Percentiles rank a stretch among this genome's conserved stretches.
These are phyloP conservation scores for Pyrenochaeta sp. DNA, from an alignment of 2,329 filamentous ascomycete species.

Conservation along the genomic window DNA sequence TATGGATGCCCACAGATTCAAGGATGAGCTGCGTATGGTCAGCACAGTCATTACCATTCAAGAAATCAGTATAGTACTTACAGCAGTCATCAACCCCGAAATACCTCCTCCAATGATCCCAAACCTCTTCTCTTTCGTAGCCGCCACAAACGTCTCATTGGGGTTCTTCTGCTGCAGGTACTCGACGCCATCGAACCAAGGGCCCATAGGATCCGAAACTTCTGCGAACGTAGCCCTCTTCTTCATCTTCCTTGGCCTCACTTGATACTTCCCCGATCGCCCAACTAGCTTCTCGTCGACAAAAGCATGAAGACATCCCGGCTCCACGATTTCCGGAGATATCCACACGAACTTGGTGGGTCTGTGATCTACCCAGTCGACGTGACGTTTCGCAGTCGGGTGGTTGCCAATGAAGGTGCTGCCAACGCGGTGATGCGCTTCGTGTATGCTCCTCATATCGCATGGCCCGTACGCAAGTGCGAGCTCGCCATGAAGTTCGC, in stretches of 20 bases:
- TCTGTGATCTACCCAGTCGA: constrained; percentile 18
- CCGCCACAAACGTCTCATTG: constrained; percentile 57
- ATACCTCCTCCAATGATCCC: constrained; percentile 71
- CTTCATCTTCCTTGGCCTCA: constrained; percentile 30
- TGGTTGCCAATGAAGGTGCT: constrained; percentile 31
- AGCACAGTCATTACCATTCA: background rate
- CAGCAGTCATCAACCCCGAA: constrained; percentile 65
- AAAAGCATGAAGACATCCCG: constrained; percentile 54
- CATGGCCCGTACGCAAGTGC: constrained; percentile 33
- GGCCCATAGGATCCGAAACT: constrained; percentile 62
- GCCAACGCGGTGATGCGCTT: constrained; percentile 25
- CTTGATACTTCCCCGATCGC: constrained; percentile 39
- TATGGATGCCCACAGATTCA: constrained; percentile 62
- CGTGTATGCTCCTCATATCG: constrained; percentile 3
- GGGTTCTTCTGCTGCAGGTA: constrained; percentile 63
- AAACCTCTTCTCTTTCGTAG: constrained; percentile 63
- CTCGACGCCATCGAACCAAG: constrained; percentile 70
- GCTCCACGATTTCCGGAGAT: constrained; percentile 42
- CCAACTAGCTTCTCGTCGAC: constrained; percentile 45
- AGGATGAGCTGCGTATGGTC: constrained; percentile 14
- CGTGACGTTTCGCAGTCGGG: constrained; percentile 28
- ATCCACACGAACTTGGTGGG: constrained; percentile 52
- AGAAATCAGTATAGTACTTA: constrained; percentile 17
- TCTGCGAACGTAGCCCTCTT: constrained; percentile 44
- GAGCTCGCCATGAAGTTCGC: constrained; percentile 28